Evolutionary conservation across 306 rosid genomes (phyloP).

Genomic region (Cyclanthera cordifolia): DNA sequence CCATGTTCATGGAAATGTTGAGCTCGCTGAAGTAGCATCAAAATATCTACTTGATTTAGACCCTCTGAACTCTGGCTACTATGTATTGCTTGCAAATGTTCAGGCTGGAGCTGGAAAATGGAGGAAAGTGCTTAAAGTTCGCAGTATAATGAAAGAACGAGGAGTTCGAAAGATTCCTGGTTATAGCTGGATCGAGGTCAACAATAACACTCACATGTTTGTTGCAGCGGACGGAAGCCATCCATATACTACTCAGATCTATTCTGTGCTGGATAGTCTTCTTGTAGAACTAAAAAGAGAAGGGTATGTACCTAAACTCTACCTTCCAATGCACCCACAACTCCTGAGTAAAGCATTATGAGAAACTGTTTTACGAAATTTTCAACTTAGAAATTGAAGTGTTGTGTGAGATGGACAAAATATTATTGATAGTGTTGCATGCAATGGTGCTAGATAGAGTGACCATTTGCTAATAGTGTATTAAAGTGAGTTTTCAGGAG

Average conservation of each 20-base stretch:
- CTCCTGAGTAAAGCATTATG: slow-evolving; percentile 21
- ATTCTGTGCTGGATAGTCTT: slow-evolving; percentile 35
- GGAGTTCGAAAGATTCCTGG: slow-evolving; percentile 68
- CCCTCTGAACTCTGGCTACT: slow-evolving; percentile 64
- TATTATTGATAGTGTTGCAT: background rate
- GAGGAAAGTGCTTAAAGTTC: slow-evolving; percentile 46
- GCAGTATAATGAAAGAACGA: slow-evolving; percentile 59
- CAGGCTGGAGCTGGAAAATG: slow-evolving; percentile 65
- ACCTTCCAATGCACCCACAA: slow-evolving; percentile 61
- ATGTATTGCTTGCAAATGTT: slow-evolving; percentile 60
- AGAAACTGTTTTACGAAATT: background rate
- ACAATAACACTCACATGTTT: slow-evolving; percentile 15
- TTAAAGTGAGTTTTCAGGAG: too few relatives aligned
- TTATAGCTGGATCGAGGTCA: slow-evolving; percentile 72
- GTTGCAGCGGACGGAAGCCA: slow-evolving; percentile 29
- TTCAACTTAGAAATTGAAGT: background rate
- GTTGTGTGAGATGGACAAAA: background rate
- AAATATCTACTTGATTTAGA: slow-evolving; percentile 48
- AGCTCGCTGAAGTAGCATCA: slow-evolving; percentile 58
- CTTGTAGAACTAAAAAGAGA: slow-evolving; percentile 55
- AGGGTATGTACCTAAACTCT: slow-evolving; percentile 64
- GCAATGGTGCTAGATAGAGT: background rate
- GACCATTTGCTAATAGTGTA: background rate
- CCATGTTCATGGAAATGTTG: slow-evolving; percentile 49
- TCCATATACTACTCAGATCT: slow-evolving; percentile 16